Percentiles rank a stretch among this genome's conserved stretches.
Evolutionary conservation across 305 asterid genomes (phyloP).

Genomic region (Ilex paraguariensis): DNA sequence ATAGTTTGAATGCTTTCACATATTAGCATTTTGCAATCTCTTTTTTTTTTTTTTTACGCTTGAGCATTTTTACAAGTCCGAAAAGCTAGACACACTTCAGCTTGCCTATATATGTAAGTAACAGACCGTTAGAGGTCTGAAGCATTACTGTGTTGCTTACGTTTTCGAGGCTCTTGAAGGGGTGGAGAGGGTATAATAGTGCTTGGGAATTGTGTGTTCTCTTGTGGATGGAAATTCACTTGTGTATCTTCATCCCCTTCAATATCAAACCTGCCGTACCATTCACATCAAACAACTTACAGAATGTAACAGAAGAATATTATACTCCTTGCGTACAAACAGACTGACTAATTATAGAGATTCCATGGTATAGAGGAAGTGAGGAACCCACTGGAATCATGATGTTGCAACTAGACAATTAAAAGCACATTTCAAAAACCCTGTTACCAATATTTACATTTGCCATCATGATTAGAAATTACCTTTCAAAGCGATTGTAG

Average conservation of each 20-base stretch:
- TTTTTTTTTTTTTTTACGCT: too few relatives aligned
- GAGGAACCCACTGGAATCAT: neutral
- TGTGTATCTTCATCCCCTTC: constrained; percentile 68
- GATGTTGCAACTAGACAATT: neutral
- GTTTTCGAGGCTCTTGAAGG: constrained; percentile 31
- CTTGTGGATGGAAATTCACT: constrained; percentile 47
- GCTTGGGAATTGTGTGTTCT: constrained; percentile 47
- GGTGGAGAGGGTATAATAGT: constrained; percentile 67
- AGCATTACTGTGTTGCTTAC: constrained; percentile 28
- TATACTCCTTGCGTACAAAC: too few relatives aligned
- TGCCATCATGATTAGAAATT: constrained; percentile 8
- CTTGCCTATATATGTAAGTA: too few relatives aligned
- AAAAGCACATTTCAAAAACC: neutral
- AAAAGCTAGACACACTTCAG: too few relatives aligned
- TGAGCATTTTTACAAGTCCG: too few relatives aligned
- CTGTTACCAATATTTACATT: neutral
- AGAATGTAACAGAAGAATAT: neutral
- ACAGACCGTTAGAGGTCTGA: neutral
- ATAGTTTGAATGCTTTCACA: neutral
- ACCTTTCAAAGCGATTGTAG: constrained; percentile 81
- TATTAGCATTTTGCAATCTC: neutral
- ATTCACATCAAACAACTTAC: constrained; percentile 14
- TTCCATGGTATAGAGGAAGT: neutral
- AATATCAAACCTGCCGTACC: constrained; percentile 67
- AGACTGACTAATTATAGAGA: neutral